phyloP scores from a whole-genome alignment of 2,329 filamentous ascomycete species.

The Trichoderma sp. region DNA sequence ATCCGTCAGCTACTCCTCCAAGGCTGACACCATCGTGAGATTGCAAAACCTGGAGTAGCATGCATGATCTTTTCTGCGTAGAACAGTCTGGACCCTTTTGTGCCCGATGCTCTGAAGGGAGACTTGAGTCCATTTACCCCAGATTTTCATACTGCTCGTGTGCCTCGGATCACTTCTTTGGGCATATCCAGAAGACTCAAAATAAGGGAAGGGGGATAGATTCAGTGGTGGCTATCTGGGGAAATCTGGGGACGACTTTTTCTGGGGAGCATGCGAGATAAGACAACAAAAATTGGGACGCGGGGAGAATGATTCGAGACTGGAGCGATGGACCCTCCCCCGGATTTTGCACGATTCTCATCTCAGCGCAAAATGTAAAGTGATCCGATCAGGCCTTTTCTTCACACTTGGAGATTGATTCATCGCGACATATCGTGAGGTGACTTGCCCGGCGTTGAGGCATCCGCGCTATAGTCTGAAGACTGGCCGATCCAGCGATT shows the following conservation, averaged over 20 bases:
- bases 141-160: slow-evolving; percentile 4
- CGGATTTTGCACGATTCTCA: neutral
- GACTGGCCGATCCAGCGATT: neutral
- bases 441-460: neutral
- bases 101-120: neutral
- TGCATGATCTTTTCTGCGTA: neutral
- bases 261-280: slow-evolving; percentile 12
- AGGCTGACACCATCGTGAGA: slow-evolving; percentile 17
- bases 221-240: slow-evolving; percentile 2
- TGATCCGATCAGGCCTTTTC: neutral
- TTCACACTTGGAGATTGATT: neutral
- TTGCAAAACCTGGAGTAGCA: neutral
- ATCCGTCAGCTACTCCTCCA: neutral
- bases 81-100: slow-evolving; percentile 14
- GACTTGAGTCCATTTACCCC: slow-evolving; percentile 4
- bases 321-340: slow-evolving; percentile 16
- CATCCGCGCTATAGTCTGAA: neutral
- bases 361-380: neutral
- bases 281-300: neutral
- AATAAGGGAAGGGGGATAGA: neutral
- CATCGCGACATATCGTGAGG: neutral
- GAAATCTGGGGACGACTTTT: slow-evolving; percentile 13
- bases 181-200: neutral
- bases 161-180: slow-evolving; percentile 23
- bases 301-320: slow-evolving; percentile 8